Evolutionary conservation across 169 alveolate genomes (phyloP).

Genomic region (Cryptosporidium viatorum): DNA sequence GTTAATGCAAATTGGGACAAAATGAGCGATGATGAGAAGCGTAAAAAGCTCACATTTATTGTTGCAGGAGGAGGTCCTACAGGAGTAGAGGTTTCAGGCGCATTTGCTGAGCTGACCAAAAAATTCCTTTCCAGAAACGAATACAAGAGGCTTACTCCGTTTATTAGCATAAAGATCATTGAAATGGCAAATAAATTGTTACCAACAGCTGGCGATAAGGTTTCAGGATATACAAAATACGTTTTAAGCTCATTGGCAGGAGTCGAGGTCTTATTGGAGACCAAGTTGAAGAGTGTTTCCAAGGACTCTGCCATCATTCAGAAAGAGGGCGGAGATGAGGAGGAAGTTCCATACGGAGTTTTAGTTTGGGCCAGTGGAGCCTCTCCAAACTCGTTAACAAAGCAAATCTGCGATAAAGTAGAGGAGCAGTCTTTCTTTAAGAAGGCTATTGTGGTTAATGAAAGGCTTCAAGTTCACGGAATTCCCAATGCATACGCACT

Average conservation of each 20-base stretch:
- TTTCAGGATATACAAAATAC: conserved; percentile 46
- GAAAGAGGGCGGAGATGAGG: conserved; percentile 16
- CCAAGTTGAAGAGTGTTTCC: conserved; percentile 56
- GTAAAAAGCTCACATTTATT: conserved; percentile 25
- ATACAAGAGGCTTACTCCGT: conserved; percentile 4
- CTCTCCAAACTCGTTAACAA: conserved; percentile 76
- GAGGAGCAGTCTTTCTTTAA: conserved; percentile 47
- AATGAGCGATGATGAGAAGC: conserved; percentile 40
- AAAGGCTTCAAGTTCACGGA: conserved; percentile 74
- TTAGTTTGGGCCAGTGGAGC: conserved; percentile 83
- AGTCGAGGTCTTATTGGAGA: conserved; percentile 74
- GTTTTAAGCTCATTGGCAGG: conserved; percentile 54
- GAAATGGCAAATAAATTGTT: conserved; percentile 76
- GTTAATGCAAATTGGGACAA: conserved; percentile 36
- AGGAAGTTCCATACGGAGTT: conserved; percentile 76
- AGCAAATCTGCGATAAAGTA: conserved; percentile 61
- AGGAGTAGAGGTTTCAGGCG: conserved; percentile 67
- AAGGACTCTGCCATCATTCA: neutral
- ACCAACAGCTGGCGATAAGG: conserved; percentile 73
- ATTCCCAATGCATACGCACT: conserved; percentile 74
- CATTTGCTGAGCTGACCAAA: conserved; percentile 47
- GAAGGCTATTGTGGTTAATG: conserved; percentile 66
- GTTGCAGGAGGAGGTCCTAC: conserved; percentile 77
- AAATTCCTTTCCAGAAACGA: conserved; percentile 8
- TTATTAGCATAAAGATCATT: conserved; percentile 56